These are phyloP conservation scores for Nicotiana attenuata DNA, from an alignment of 257 asterid species.

Conservation along the genomic window DNA sequence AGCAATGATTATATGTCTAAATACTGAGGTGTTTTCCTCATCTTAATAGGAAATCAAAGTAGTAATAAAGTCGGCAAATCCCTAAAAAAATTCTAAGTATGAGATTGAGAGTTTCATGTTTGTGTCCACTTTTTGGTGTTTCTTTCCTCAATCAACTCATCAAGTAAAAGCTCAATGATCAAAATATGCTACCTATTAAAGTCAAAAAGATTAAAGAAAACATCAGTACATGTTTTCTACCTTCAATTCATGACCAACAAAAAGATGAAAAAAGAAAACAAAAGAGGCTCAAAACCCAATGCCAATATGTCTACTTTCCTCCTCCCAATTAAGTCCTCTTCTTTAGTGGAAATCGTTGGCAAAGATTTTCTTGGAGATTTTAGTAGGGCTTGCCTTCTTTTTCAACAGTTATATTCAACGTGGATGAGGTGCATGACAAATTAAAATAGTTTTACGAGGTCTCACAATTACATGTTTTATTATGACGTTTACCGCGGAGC, in stretches of 20 bases:
- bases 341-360: constrained; percentile 1
- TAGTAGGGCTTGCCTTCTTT: neutral
- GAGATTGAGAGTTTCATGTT: constrained; percentile 9
- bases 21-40: neutral
- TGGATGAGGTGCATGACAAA: too few relatives aligned
- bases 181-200: constrained; percentile 21
- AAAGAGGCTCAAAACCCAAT: constrained; percentile 23
- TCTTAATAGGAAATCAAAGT: constrained; percentile 3
- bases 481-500: too few relatives aligned
- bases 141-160: constrained; percentile 7
- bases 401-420: neutral
- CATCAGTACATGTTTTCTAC: constrained; percentile 30
- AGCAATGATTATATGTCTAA: constrained; percentile 12
- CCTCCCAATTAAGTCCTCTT: constrained; percentile 1
- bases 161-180: constrained; percentile 34
- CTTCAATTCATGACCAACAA: constrained; percentile 13
- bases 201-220: constrained; percentile 51
- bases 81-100: neutral
- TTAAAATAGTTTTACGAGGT: too few relatives aligned
- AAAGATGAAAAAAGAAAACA: neutral
- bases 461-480: too few relatives aligned
- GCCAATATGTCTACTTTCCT: constrained; percentile 16
- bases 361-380: neutral
- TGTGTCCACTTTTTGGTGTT: neutral
- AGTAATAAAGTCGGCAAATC: neutral